These are phyloP conservation scores for Venturia carpophila DNA, from an alignment of 2,329 filamentous ascomycete species.

Conservation along the genomic window DNA sequence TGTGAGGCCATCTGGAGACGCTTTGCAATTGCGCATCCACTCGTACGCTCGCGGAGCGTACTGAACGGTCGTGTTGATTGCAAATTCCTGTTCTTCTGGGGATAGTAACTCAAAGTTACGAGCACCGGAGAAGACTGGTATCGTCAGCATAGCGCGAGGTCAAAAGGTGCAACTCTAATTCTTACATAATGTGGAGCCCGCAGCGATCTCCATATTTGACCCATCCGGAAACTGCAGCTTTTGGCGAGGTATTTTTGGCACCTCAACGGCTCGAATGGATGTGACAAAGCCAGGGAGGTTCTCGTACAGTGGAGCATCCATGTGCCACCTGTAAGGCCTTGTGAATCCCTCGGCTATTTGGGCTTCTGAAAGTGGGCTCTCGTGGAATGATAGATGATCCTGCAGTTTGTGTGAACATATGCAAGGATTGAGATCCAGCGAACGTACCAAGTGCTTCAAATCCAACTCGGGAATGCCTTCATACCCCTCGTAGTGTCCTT, in stretches of 20 bases:
- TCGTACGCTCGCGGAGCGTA: constrained; percentile 27
- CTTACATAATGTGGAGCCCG: constrained; percentile 25
- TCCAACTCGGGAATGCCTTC: constrained; percentile 22
- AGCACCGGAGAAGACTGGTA: constrained; percentile 25
- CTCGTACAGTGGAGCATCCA: constrained; percentile 28
- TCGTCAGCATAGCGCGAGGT: background rate
- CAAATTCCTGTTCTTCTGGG: constrained; percentile 23
- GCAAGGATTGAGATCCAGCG: background rate
- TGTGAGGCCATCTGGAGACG: constrained; percentile 25
- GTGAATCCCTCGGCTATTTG: constrained; percentile 23
- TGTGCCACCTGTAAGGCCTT: constrained; percentile 27
- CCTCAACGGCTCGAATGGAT: constrained; percentile 23
- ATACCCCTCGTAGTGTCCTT: constrained; percentile 21
- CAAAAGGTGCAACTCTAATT: background rate
- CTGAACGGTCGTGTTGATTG: constrained; percentile 26
- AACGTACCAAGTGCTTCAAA: constrained; percentile 21
- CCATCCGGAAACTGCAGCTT: constrained; percentile 23
- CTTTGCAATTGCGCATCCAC: constrained; percentile 27
- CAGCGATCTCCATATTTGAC: constrained; percentile 21
- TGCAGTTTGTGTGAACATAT: background rate
- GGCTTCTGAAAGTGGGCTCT: constrained; percentile 21
- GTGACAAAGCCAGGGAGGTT: constrained; percentile 27
- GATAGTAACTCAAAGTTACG: constrained; percentile 25
- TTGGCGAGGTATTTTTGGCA: constrained; percentile 24
- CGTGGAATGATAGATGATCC: constrained; percentile 29